phyloP scores from a whole-genome alignment of 2,329 filamentous ascomycete genomes.

The Fusarium anguioides region DNA sequence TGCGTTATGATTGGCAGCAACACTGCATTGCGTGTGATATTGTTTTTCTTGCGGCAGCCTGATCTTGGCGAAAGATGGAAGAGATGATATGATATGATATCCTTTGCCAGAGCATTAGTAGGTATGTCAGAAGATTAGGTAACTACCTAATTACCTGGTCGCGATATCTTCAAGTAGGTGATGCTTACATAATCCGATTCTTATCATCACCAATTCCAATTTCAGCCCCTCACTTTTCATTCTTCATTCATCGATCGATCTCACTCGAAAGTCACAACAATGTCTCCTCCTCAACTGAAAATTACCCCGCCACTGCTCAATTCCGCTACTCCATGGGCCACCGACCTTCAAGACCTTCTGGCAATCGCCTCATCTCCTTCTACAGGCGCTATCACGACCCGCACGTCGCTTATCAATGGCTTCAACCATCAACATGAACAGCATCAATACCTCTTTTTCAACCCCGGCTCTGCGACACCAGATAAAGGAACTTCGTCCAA shows the following conservation, averaged over 20 bases:
- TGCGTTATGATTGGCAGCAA: too few relatives aligned
- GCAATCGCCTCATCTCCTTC: slow-evolving; percentile 69
- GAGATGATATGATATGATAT: too few relatives aligned
- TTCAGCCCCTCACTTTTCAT: slow-evolving; percentile 12
- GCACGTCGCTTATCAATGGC: slow-evolving; percentile 73
- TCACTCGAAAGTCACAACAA: neutral
- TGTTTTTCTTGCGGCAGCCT: too few relatives aligned
- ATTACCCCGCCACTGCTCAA: slow-evolving; percentile 77
- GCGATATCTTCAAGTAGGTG: neutral
- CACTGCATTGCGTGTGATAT: too few relatives aligned
- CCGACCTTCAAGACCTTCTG: slow-evolving; percentile 69
- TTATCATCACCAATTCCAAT: slow-evolving; percentile 1
- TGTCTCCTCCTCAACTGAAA: slow-evolving; percentile 49
- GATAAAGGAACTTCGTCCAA: slow-evolving; percentile 36
- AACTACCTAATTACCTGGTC: too few relatives aligned
- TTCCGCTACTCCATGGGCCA: slow-evolving; percentile 81
- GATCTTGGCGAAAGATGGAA: too few relatives aligned
- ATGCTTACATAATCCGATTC: slow-evolving; percentile 21
- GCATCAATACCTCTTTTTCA: slow-evolving; percentile 76
- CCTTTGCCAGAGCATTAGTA: too few relatives aligned
- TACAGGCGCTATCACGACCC: slow-evolving; percentile 79
- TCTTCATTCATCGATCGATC: too few relatives aligned
- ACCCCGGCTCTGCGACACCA: slow-evolving; percentile 50
- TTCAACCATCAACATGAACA: slow-evolving; percentile 70
- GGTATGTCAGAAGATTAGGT: too few relatives aligned